These are phyloP conservation scores for Lupinus albus DNA, from an alignment of 306 rosid genomes.

Conservation along the genomic window DNA sequence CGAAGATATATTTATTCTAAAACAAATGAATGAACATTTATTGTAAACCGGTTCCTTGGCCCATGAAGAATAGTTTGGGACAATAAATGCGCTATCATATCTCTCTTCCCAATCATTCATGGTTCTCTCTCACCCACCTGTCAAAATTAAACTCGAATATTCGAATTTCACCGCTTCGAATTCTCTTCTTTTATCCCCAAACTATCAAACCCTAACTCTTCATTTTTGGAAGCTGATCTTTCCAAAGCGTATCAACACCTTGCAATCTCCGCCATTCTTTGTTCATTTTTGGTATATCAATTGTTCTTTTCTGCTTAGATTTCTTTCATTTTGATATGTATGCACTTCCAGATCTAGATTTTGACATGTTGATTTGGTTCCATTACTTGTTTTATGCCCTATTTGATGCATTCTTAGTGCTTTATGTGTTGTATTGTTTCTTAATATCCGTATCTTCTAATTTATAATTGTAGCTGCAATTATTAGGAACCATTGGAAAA, in stretches of 20 bases:
- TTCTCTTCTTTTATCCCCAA: constrained; percentile 31
- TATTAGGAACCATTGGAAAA: constrained; percentile 26
- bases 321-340: constrained; percentile 17
- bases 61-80: no score
- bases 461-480: constrained; percentile 4
- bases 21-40: no score
- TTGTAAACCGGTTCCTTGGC: no score
- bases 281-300: constrained; percentile 33
- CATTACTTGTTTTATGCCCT: neutral
- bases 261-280: neutral
- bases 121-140: constrained; percentile 26
- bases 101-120: no score
- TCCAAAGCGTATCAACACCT: constrained; percentile 10
- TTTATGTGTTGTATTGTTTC: neutral
- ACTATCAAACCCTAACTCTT: constrained; percentile 34
- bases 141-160: constrained; percentile 41
- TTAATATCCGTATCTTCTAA: neutral
- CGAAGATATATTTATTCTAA: no score
- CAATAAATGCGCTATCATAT: no score
- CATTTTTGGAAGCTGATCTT: neutral
- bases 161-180: constrained; percentile 48
- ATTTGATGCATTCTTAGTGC: neutral
- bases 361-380: neutral
- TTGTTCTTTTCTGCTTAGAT: neutral
- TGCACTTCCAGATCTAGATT: constrained; percentile 1